A percentile compares a stretch with the other conserved stretches of the same genome.
phyloP scores from a whole-genome alignment of 257 asterid genomes.

The Henckelia pumila region DNA sequence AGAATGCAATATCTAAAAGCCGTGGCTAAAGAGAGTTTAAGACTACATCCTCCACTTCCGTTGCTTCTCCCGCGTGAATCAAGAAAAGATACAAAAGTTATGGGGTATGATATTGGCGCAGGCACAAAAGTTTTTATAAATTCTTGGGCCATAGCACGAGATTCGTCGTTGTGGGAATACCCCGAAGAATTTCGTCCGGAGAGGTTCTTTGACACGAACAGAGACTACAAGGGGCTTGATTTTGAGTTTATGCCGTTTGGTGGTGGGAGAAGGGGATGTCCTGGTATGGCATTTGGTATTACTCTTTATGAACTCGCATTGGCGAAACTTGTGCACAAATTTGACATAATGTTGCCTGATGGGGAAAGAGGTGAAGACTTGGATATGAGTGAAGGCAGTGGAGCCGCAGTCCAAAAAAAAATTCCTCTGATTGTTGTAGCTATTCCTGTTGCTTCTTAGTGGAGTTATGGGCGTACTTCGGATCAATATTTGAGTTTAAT shows the following conservation, averaged over 20 bases:
- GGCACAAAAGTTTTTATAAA: constrained; percentile 40
- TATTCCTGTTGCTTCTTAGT: neutral
- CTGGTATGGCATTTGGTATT: constrained; percentile 36
- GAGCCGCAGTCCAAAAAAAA: constrained; percentile 27
- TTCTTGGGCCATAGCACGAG: constrained; percentile 52
- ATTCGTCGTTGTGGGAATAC: constrained; percentile 43
- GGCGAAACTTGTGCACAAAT: constrained; percentile 39
- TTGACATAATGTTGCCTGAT: constrained; percentile 33
- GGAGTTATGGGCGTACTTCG: no score
- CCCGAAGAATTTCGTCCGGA: constrained; percentile 51
- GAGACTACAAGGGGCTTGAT: constrained; percentile 39
- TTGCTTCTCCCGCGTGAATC: constrained; percentile 45
- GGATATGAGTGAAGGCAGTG: constrained; percentile 3
- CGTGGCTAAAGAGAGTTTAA: constrained; percentile 39
- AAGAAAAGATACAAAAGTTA: constrained; percentile 31
- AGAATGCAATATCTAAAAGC: constrained; percentile 48
- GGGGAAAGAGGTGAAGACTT: constrained; percentile 21
- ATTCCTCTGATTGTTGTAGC: constrained; percentile 34
- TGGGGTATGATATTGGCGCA: constrained; percentile 35
- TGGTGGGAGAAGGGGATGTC: constrained; percentile 57
- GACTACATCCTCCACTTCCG: constrained; percentile 45
- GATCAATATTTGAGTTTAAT: no score
- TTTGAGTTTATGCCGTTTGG: constrained; percentile 58
- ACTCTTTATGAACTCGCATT: constrained; percentile 33
- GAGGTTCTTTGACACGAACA: constrained; percentile 32